Conservation (phyloP, 2,329 filamentous ascomycete genomes). For the Fusarium agapanthi region DNA sequence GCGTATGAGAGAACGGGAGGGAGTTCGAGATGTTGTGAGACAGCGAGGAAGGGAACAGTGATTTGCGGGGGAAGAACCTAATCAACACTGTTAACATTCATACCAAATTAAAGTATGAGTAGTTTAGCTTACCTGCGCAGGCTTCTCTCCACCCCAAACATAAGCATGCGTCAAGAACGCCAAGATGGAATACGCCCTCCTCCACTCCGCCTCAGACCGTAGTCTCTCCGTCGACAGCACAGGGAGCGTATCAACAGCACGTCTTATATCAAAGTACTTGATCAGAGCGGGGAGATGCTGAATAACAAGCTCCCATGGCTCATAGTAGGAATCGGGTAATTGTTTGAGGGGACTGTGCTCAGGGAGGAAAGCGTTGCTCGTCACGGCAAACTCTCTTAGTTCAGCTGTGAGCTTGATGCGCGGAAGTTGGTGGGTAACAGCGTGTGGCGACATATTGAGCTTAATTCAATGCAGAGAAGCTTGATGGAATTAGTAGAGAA, state of each 20-base stretch:
- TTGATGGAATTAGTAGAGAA: background rate
- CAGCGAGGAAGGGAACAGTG: constrained; percentile 77
- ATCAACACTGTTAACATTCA: constrained; percentile 19
- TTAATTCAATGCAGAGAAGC: background rate
- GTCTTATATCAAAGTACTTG: constrained; percentile 66
- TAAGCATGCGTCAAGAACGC: constrained; percentile 85
- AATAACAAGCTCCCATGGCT: constrained; percentile 79
- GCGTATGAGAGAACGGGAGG: constrained; percentile 93
- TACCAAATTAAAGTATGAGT: rapidly evolving
- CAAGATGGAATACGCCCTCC: constrained; percentile 81
- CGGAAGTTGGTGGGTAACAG: constrained; percentile 39
- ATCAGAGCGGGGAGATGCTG: constrained; percentile 74
- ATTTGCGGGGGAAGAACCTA: constrained; percentile 77
- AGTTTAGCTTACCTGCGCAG: constrained; percentile 68
- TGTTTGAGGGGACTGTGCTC: constrained; percentile 70
- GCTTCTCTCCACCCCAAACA: constrained; percentile 84
- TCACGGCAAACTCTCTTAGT: constrained; percentile 50
- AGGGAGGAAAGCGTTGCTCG: constrained; percentile 79
- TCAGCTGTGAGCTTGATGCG: constrained; percentile 37
- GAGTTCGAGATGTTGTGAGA: constrained; percentile 78
- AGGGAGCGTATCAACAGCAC: constrained; percentile 71
- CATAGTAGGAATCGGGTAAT: constrained; percentile 77
- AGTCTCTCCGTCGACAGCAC: constrained; percentile 74
- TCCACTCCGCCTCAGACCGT: constrained; percentile 75
- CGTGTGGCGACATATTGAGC: constrained; percentile 54